Conservation (phyloP, 2,329 filamentous ascomycete genomes). For the Didymella pinodella region DNA sequence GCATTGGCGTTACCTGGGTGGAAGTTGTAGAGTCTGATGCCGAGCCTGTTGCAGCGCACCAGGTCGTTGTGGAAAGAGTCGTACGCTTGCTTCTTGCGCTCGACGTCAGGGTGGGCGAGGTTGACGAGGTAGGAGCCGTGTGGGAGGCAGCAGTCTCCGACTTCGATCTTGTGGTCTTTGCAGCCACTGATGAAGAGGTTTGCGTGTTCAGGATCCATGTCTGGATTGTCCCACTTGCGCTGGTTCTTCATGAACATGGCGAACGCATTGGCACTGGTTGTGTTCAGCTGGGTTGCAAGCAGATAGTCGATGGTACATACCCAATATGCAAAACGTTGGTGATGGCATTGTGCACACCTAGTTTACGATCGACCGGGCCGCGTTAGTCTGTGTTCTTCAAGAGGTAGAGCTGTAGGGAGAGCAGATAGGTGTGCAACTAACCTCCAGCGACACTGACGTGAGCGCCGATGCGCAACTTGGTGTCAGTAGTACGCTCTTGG, state of each 20-base stretch:
- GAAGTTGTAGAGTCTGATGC: conserved; percentile 96
- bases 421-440: conserved; percentile 50
- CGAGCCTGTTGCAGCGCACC: conserved; percentile 80
- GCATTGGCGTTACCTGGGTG: conserved; percentile 84
- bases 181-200: conserved; percentile 75
- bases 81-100: conserved; percentile 87
- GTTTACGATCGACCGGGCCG: conserved; percentile 24
- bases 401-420: too few relatives aligned
- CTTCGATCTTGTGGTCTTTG: conserved; percentile 73
- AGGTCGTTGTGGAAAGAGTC: conserved; percentile 87
- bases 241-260: conserved; percentile 96
- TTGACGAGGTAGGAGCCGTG: conserved; percentile 98
- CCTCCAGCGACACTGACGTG: conserved; percentile 92
- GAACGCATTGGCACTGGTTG: conserved; percentile 79
- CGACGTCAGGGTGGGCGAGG: conserved; percentile 81
- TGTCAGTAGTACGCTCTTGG: conserved; percentile 71
- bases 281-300: conserved; percentile 21
- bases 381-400: conserved; percentile 27
- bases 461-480: conserved; percentile 87
- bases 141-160: conserved; percentile 78
- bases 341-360: conserved; percentile 89
- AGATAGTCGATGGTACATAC: conserved; percentile 43
- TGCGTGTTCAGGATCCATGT: conserved; percentile 72
- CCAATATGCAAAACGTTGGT: conserved; percentile 79
- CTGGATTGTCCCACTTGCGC: conserved; percentile 89